Evolutionary conservation across 352 stramenopile genomes (phyloP), one percentile per base, ranked within the genome.

Genomic region (Phytophthora lateralis): DNA sequence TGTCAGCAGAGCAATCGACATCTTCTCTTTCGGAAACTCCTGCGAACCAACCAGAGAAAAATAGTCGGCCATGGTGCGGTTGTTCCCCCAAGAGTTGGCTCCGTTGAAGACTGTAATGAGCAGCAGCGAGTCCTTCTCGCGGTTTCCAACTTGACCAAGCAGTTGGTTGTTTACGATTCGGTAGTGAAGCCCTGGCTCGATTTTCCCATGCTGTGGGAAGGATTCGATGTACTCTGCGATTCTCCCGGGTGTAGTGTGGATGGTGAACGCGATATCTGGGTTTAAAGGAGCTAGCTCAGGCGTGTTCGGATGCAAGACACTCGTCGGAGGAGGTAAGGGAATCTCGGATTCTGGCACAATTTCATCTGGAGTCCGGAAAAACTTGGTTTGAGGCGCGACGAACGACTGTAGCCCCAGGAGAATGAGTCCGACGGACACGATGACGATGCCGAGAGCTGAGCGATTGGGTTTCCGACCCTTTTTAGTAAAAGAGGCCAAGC

Each of bases 1-100:
- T 27, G 60, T 76, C 6, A 83, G 59, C 43, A 83, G 47, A 2
- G 55, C 54, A 2, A 83, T 24, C 3, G 68, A 78, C 1, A 67
- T 62, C 29, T 79, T 73, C n/a, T 53, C 21, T 14, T 49, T 69
- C 0, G 64, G 52, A 26, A 71, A 66, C 14, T 71, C 55, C 20
- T 77, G 72, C 1, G 18, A 64, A 0, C 6, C 34, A 4, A 83
- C 20, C 1, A 83, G 44, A 18, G 49, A 8, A 32, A 83, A 74
- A 26, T 74, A 76, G 26, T 74, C 53, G 0, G 30, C 21, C 6
- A 47, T 39, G 5, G 35, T 60, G 27, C 71, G 70, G 27, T 54
- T 52, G 10, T 34, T 11, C 2, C 71, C 67, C 74, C 64, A 78
- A 0, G 74, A 82, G 15, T 55, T 17, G 7, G 43, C 18, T 11